phyloP scores from a whole-genome alignment of 371 early-diverging fungal genomes.

The Syncephalastrum contaminatum region DNA sequence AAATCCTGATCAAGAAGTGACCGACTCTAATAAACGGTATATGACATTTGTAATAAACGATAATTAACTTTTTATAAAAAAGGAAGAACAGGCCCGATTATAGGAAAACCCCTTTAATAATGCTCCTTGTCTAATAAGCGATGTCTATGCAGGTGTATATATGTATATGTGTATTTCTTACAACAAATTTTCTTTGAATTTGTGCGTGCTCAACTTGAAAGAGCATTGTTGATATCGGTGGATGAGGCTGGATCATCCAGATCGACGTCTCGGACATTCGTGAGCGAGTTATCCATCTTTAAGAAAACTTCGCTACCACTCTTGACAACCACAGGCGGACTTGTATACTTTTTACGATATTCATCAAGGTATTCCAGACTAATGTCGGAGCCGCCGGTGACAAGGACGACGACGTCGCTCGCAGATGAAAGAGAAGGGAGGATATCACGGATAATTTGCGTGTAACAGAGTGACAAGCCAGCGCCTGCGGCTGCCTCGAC shows the following conservation, averaged over 20 bases:
- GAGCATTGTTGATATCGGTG: slow-evolving; percentile 8
- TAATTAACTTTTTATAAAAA: no score
- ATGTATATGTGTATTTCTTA: no score
- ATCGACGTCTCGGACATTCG: slow-evolving; percentile 31
- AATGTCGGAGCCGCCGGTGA: slow-evolving; percentile 63
- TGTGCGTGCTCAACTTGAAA: background rate
- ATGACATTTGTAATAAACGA: no score
- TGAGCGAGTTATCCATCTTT: slow-evolving; percentile 48
- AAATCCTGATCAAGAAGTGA: no score
- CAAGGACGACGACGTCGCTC: slow-evolving; percentile 55
- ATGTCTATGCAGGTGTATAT: no score
- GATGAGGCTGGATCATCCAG: slow-evolving; percentile 24
- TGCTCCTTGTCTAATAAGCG: no score
- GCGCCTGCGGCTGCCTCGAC: slow-evolving; percentile 67
- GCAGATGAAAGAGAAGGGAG: slow-evolving; percentile 47
- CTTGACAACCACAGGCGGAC: slow-evolving; percentile 56
- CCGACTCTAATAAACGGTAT: no score
- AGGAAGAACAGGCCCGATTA: no score
- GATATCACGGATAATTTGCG: slow-evolving; percentile 54
- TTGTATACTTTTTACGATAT: slow-evolving; percentile 48
- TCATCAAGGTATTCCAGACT: slow-evolving; percentile 46
- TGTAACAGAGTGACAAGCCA: slow-evolving; percentile 51
- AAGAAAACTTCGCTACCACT: slow-evolving; percentile 59
- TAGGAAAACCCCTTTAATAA: no score
- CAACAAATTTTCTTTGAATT: no score